Conservation (phyloP, 164 flowering plant genomes). For the Sedum album region DNA sequence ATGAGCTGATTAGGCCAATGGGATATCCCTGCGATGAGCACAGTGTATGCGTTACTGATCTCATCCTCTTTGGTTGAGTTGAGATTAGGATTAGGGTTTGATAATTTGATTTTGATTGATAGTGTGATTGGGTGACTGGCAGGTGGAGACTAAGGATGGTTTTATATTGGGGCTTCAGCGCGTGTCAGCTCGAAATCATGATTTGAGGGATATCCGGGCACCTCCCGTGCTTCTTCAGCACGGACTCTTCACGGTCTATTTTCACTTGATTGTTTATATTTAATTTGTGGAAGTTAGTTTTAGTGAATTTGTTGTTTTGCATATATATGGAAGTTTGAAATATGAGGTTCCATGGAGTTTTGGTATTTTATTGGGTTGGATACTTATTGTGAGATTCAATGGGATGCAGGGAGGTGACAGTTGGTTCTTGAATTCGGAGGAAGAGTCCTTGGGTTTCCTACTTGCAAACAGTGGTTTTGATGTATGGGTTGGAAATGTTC, state of each 20-base stretch:
- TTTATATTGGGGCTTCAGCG: constrained; percentile 7
- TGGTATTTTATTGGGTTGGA: not conserved
- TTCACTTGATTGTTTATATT: not conserved
- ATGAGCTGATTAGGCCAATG: constrained; percentile 7
- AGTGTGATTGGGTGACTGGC: not conserved
- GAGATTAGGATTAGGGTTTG: not conserved
- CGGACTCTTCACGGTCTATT: constrained; percentile 4
- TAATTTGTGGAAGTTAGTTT: not conserved
- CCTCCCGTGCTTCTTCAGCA: constrained; percentile 8
- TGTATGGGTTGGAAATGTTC: constrained; percentile 96
- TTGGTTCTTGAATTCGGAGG: constrained; percentile 72
- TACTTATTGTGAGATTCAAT: not conserved
- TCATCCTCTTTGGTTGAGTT: not conserved
- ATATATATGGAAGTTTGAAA: not conserved
- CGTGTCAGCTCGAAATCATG: not conserved
- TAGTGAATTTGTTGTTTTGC: no score
- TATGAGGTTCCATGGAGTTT: not conserved
- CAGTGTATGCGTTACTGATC: not conserved
- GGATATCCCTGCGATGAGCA: constrained; percentile 9
- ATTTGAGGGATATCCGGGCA: not conserved
- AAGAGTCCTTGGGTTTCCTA: constrained; percentile 82
- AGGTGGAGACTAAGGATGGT: constrained; percentile 7
- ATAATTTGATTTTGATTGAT: not conserved
- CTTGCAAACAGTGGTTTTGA: constrained; percentile 89
- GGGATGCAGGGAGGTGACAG: constrained; percentile 78